Evolutionary conservation across 805 yeast genomes (phyloP), one percentile per base, ranked within the genome.

Genomic region (Helenozyma baotianmanensis): DNA sequence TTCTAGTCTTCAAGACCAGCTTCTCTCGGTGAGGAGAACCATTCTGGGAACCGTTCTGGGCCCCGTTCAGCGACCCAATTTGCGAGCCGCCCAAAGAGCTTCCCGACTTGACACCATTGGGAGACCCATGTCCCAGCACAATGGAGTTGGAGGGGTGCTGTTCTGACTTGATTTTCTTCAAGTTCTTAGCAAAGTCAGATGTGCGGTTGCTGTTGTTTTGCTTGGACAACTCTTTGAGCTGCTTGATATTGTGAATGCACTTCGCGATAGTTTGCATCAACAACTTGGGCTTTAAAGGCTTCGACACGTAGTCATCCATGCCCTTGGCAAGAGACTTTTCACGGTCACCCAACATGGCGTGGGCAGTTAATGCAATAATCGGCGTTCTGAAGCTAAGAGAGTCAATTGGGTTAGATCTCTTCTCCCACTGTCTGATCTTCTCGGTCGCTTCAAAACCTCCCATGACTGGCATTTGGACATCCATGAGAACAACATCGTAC

Each of bases 401-500:
- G 53, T 78, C 81, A 14, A 77, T 75, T 27, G 89, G 87, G 42
- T 80, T 79, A 14, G 78, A 72, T 58, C 80, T 82, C 64, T 74
- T 77, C 59, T 86, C 96, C 94, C 94, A 85, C 51, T 82, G 87
- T 47, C 96, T 68, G 33, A 86, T 86, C 57, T 78, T 77, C 29
- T 81, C 85, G 1, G 95, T 85, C 2, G 95, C 95, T 52, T 86
- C 96, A 56, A 86, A 86, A 0, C 96, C 96, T 18, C 95, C 95
- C 92, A 86, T 87, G 11, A 84, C 85, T 7, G 95, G 95, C 96
- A 86, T 86, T 57, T 86, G 96, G 27, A 86, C 95, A 62, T 86
- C 95, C 96, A 86, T 86, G 45, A 86, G 71, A 13, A 86, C 82
- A 29, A 83, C 89, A 53, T 86, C 95, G 54, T 80, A 86, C 29